These are phyloP conservation scores for Cladosporium sp. DNA, from an alignment of 2,329 filamentous ascomycete genomes.

Conservation along the genomic window DNA sequence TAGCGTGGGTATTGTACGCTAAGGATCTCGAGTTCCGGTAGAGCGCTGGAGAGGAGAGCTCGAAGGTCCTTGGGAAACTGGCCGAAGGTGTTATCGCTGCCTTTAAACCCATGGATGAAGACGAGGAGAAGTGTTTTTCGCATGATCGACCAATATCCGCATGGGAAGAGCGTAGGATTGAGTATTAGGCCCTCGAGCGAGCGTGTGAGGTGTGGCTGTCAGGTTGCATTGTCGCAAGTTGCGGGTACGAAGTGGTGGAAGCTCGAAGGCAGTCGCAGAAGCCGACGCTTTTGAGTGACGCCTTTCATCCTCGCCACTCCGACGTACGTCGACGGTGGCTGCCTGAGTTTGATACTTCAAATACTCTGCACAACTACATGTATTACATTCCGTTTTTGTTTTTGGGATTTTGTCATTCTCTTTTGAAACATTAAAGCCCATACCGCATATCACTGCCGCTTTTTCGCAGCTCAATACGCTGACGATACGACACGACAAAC, in stretches of 20 bases:
- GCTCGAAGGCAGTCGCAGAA: too few species aligned
- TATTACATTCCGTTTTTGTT: too few species aligned
- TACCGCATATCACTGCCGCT: too few species aligned
- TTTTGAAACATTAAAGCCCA: too few species aligned
- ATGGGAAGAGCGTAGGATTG: too few species aligned
- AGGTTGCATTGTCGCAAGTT: constrained; percentile 6
- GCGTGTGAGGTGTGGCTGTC: too few species aligned
- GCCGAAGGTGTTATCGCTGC: constrained; percentile 74
- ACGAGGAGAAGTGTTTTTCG: constrained; percentile 77
- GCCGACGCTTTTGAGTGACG: constrained; percentile 5
- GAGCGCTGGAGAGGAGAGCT: constrained; percentile 57
- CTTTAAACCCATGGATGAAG: constrained; percentile 90
- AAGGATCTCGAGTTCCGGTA: constrained; percentile 66
- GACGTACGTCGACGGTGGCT: constrained; percentile 7
- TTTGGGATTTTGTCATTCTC: too few species aligned
- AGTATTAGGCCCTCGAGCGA: too few species aligned
- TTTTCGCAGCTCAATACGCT: neutral
- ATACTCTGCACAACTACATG: too few species aligned
- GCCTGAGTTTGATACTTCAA: neutral
- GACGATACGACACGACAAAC: too few species aligned
- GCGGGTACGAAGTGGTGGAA: constrained; percentile 3
- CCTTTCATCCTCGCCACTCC: neutral
- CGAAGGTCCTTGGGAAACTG: constrained; percentile 70
- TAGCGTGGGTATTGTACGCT: constrained; percentile 73
- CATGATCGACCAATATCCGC: constrained; percentile 12